These are phyloP conservation scores for Lentinula aciculospora DNA, from an alignment of 768 basidiomycete species.

Conservation along the genomic window DNA sequence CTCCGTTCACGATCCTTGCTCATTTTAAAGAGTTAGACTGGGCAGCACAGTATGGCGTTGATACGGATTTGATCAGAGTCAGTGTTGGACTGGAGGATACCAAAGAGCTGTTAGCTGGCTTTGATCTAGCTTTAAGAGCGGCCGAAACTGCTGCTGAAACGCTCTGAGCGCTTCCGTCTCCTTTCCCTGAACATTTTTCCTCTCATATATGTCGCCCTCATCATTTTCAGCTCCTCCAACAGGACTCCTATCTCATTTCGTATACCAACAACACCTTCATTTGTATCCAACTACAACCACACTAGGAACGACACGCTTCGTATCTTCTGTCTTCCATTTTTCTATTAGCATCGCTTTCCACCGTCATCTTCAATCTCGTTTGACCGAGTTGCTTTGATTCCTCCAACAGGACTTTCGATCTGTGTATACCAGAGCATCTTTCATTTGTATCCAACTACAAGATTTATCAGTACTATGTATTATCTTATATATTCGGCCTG, in stretches of 20 bases:
- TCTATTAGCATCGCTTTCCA: conserved; percentile 35
- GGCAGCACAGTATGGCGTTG: conserved; percentile 86
- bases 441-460: conserved; percentile 14
- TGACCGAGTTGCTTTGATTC: conserved; percentile 1
- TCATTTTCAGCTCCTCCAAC: conserved; percentile 11
- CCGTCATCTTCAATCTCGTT: neutral
- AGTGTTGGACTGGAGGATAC: conserved; percentile 88
- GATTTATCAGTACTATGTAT: neutral
- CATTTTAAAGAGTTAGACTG: conserved; percentile 89
- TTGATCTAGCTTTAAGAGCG: conserved; percentile 62
- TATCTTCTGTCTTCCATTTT: conserved; percentile 26
- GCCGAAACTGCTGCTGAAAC: conserved; percentile 43
- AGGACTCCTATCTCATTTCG: conserved; percentile 8
- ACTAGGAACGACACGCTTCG: conserved; percentile 5
- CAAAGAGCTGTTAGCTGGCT: conserved; percentile 47
- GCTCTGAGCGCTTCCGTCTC: neutral
- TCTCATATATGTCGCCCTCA: conserved; percentile 20
- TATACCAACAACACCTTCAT: neutral
- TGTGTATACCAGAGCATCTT: neutral
- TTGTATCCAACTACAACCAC: conserved; percentile 13
- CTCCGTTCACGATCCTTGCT: conserved; percentile 88
- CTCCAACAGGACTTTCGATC: conserved; percentile 13
- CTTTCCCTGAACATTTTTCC: neutral
- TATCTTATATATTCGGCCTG: neutral
- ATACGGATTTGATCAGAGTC: conserved; percentile 76